Percentiles rank a stretch among this genome's conserved stretches.
Evolutionary conservation across 345 rosid genomes (phyloP).

Genomic region (Mallotus nudiflorus): DNA sequence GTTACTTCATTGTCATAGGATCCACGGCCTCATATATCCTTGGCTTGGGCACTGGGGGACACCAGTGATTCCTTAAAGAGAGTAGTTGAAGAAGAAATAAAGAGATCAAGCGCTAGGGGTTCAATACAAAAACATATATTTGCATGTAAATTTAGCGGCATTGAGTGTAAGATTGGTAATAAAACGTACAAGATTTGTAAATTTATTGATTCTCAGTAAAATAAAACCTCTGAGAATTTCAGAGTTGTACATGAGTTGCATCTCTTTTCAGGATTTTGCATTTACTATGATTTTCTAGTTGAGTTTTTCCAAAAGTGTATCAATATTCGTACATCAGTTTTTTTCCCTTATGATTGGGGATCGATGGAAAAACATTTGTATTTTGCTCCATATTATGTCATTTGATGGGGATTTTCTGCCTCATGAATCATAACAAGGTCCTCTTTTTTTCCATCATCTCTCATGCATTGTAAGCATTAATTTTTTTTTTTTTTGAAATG

Average conservation of each 20-base stretch:
- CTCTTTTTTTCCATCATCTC: not conserved
- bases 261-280: not conserved
- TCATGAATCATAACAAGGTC: not conserved
- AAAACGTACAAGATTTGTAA: slow-evolving; percentile 66
- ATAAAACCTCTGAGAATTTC: slow-evolving; percentile 4
- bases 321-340: not conserved
- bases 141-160: slow-evolving; percentile 63
- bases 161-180: slow-evolving; percentile 70
- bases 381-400: not conserved
- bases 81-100: slow-evolving; percentile 53
- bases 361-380: not conserved
- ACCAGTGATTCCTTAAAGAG: slow-evolving; percentile 45
- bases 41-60: slow-evolving; percentile 79
- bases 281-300: not conserved
- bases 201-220: slow-evolving; percentile 38
- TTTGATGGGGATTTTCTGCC: not conserved
- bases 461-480: not conserved
- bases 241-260: not conserved
- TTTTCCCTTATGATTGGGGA: not conserved
- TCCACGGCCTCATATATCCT: slow-evolving; percentile 91
- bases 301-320: not conserved
- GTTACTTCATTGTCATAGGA: slow-evolving; percentile 40
- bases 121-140: slow-evolving; percentile 46
- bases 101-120: slow-evolving; percentile 34
- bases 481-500: not conserved